Base-by-base conservation (phyloP, 2,329 filamentous ascomycete genomes). In the Biscogniauxia marginata region DNA sequence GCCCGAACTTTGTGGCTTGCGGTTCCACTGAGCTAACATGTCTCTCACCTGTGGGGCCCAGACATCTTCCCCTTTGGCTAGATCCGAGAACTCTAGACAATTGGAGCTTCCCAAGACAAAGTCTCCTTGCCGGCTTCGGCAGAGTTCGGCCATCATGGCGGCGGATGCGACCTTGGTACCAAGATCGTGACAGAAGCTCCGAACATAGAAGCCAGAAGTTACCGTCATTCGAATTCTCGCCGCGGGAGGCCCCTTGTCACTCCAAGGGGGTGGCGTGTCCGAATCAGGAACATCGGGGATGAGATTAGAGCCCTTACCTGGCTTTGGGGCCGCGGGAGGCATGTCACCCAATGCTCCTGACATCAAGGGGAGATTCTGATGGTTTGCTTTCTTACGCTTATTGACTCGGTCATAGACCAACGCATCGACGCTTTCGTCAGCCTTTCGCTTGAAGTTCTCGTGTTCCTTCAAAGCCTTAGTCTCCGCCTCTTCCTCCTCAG, bases 141-240 rank as follows among this genome's bases (percentile, higher is more conserved):
- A 83, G 19, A 99, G 83, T 65, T 89, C 86, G 20, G 90, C 85
- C 93, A 99, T 98, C 63, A 95, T 80, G 30, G 84, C 95, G 21
- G 90, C 86, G 11, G 91, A 96, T 52, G 84, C 86, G 13, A 97
- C 81, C 64, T 91, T 91, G 63, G 86, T 79, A 20, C 93, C 95
- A 3, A 99, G 81, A 67, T 99, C 95, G 70, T 98, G 92, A 66
- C 91, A 93, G 64, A 99, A 85, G 56, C 90, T 96, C 60, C 95
- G 89, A 13, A 99, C 93, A 73, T 99, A 99, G 79, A 97, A 99
- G 43, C 95, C 95, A 0, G 92, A 96, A 1, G 92, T 92, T 51
- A 97, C 93, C 0, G 90, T 96, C 84, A 99, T 91, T 55, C 89
- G 87, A 57, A 99, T 85, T 68, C 85, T 88, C 49, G 85, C 90